phyloP scores from a whole-genome alignment of 805 yeast species.

The Metschnikowia hibisci region DNA sequence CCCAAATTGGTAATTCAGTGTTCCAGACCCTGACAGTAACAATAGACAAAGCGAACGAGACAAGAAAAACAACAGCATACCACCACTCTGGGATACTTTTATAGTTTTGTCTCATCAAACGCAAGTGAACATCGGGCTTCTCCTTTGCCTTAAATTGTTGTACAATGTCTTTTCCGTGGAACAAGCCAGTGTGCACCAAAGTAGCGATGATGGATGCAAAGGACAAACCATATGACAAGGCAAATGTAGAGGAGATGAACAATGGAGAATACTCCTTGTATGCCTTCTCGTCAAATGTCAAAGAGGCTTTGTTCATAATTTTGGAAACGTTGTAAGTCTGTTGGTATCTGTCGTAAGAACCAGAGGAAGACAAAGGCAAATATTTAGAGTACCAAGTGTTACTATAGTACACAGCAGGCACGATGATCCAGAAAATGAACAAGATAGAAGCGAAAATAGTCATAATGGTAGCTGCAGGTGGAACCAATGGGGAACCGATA shows the following conservation, averaged over 20 bases:
- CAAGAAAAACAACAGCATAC: constrained; percentile 30
- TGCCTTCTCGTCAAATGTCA: constrained; percentile 41
- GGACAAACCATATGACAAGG: constrained; percentile 55
- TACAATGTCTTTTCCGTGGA: constrained; percentile 52
- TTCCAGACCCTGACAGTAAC: constrained; percentile 37
- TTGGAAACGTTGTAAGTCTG: constrained; percentile 45
- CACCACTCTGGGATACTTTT: constrained; percentile 45
- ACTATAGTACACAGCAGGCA: constrained; percentile 51
- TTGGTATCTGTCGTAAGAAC: constrained; percentile 50
- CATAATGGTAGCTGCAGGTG: constrained; percentile 53
- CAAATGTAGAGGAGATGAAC: constrained; percentile 54
- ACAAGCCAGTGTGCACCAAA: constrained; percentile 52
- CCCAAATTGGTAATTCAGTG: constrained; percentile 44
- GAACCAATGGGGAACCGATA: constrained; percentile 60
- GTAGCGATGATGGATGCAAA: constrained; percentile 62
- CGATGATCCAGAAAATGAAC: constrained; percentile 45
- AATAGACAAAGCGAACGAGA: constrained; percentile 33
- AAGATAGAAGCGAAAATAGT: constrained; percentile 36
- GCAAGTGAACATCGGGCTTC: constrained; percentile 44
- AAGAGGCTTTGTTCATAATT: constrained; percentile 40
- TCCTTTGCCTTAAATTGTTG: constrained; percentile 26
- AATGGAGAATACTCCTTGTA: constrained; percentile 63
- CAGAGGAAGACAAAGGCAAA: constrained; percentile 53
- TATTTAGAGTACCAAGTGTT: constrained; percentile 58
- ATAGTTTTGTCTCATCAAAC: constrained; percentile 48